A percentile compares a stretch with the other conserved stretches of the same genome.
Evolutionary conservation across 225 moss, liverwort and hornwort species (phyloP).

Genomic region (Pseudoscleropodium purum): DNA sequence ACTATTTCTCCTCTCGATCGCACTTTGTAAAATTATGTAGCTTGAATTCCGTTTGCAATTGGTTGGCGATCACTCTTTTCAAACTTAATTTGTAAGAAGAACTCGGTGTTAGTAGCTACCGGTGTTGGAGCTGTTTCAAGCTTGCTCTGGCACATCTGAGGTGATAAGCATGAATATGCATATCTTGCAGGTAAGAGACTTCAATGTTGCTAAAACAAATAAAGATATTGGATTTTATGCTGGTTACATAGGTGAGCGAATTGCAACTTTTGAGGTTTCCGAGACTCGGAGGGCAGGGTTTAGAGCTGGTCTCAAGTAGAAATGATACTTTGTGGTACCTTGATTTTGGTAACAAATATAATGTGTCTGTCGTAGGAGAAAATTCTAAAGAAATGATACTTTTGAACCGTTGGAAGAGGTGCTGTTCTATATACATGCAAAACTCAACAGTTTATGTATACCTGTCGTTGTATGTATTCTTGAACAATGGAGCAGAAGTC

Average conservation of each 20-base stretch:
- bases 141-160: background rate
- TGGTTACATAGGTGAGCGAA: conserved; percentile 53
- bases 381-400: background rate
- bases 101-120: background rate
- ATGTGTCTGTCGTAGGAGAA: background rate
- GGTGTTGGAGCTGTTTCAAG: background rate
- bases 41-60: background rate
- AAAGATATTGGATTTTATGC: conserved; percentile 83
- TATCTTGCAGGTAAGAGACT: conserved; percentile 53
- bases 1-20: background rate
- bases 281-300: background rate
- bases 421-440: background rate
- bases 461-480: background rate
- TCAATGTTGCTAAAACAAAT: conserved; percentile 47
- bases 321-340: background rate
- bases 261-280: background rate
- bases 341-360: background rate
- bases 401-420: background rate
- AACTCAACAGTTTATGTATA: background rate
- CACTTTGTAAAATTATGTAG: background rate
- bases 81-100: background rate
- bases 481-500: background rate
- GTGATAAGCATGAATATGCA: background rate
- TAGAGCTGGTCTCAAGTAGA: background rate
- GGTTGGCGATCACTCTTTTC: background rate